Base-by-base conservation (phyloP, 2,329 filamentous ascomycete species). In the Alternaria dauci region DNA sequence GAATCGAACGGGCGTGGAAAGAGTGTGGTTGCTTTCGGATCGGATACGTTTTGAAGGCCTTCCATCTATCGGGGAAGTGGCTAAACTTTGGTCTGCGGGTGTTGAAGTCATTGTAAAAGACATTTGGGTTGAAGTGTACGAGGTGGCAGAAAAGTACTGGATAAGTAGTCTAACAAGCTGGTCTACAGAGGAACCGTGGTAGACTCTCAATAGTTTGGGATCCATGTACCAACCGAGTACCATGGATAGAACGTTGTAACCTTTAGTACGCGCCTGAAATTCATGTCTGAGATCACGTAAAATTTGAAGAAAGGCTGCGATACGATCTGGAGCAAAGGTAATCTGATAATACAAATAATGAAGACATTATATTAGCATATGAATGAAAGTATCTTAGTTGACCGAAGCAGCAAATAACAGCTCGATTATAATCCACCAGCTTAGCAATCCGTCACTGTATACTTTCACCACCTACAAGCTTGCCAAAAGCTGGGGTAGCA, bases 401-500 rank as follows among this genome's bases (percentile, higher is more conserved):
- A 50, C 46, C 20, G 23, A 25, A 7, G 8, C 12, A 38, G 20
- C 14, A 12, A 36, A 14, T 11, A 2, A 50, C 46, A 20, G 3
- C 18, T 8, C 8, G 18, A 11, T 26, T 50, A 25, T 38, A 28
- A 14, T 23, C 20, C 11, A 36, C 26, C 20, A 36, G 11, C 18
- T 18, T 16, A 50, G 34, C 5, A 8, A 36, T 26, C 14, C 8
- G 5, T 20, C 46, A 38, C 20, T 30, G 26, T 14, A 23, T 9
- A 23, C 16, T 38, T 23, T 18, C 16, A 26, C 42, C 32, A 16
- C 28, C n/a, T 53, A 58, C 53, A 60, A 41, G 43, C 48, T 57
- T 0, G 48, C 57, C 2, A 75, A 23, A 11, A 65, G 41, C 50
- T 72, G 44, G 61, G 80, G 60, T 77, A 82, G 60, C 70, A 80